phyloP scores from a whole-genome alignment of 805 yeast species.

The Hanseniaspora valbyensis region DNA sequence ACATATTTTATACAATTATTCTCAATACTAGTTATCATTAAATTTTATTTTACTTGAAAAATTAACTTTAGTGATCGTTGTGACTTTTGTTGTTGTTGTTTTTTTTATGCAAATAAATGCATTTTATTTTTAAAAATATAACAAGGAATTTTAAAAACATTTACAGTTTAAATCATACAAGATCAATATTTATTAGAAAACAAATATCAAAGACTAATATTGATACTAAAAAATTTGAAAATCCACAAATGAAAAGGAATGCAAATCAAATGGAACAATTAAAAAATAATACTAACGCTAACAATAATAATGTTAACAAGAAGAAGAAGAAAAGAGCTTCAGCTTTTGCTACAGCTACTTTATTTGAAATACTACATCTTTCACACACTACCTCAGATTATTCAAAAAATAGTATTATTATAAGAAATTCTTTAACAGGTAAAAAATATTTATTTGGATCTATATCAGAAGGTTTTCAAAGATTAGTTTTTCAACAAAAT shows the following conservation, averaged over 20 bases:
- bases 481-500: slow-evolving; percentile 49
- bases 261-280: not conserved
- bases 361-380: slow-evolving; percentile 43
- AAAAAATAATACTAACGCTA: too few species aligned
- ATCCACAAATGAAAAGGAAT: not conserved
- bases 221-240: too few species aligned
- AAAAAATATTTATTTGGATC: slow-evolving; percentile 59
- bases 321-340: not conserved
- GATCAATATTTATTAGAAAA: not conserved
- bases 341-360: slow-evolving; percentile 17
- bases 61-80: too few species aligned
- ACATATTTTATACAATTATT: too few species aligned
- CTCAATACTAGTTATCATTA: too few species aligned
- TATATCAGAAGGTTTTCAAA: slow-evolving; percentile 76
- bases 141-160: too few species aligned
- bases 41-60: too few species aligned
- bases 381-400: slow-evolving; percentile 56
- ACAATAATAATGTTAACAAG: not conserved
- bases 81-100: too few species aligned
- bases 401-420: slow-evolving; percentile 39
- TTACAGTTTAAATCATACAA: too few species aligned
- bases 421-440: slow-evolving; percentile 32
- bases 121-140: too few species aligned
- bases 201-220: not conserved
- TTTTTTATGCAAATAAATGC: too few species aligned